Conservation (phyloP, 2,329 filamentous ascomycete genomes). For the Ophiosphaerella herpotricha region DNA sequence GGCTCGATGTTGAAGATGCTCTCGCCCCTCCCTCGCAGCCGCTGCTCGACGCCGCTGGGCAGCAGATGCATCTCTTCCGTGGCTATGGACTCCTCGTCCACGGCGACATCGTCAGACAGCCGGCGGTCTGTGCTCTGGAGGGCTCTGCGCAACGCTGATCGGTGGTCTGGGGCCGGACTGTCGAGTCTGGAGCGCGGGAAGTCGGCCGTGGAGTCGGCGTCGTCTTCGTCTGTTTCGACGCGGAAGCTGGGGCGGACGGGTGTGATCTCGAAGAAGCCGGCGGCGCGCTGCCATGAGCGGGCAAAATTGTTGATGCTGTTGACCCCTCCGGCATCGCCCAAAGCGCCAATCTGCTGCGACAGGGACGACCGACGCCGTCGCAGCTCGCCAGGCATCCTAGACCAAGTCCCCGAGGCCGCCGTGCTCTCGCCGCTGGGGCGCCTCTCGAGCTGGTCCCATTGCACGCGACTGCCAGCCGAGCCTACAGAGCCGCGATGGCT, state of each 20-base stretch:
- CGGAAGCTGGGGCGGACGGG: slow-evolving; percentile 78
- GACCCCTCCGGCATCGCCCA: slow-evolving; percentile 78
- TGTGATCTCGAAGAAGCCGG: slow-evolving; percentile 84
- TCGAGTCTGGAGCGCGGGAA: slow-evolving; percentile 38
- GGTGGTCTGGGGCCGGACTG: slow-evolving; percentile 41
- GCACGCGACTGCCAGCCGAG: slow-evolving; percentile 45
- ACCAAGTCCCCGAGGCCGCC: slow-evolving; percentile 31
- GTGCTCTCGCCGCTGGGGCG: slow-evolving; percentile 37
- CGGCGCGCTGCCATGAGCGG: slow-evolving; percentile 88
- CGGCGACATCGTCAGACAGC: slow-evolving; percentile 45
- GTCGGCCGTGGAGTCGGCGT: slow-evolving; percentile 35
- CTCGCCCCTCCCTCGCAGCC: slow-evolving; percentile 43
- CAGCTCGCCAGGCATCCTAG: slow-evolving; percentile 31
- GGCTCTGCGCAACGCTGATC: slow-evolving; percentile 49
- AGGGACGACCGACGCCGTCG: slow-evolving; percentile 53
- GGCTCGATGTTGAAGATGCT: slow-evolving; percentile 57
- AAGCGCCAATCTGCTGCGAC: slow-evolving; percentile 55
- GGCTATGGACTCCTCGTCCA: slow-evolving; percentile 40
- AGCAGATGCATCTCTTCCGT: slow-evolving; percentile 39
- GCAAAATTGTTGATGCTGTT: slow-evolving; percentile 96
- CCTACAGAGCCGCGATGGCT: slow-evolving; percentile 49
- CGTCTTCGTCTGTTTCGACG: slow-evolving; percentile 44
- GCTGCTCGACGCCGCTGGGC: slow-evolving; percentile 32
- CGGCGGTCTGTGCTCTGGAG: slow-evolving; percentile 44
- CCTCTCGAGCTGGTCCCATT: slow-evolving; percentile 45